These are phyloP conservation scores for Porpolomopsis calyptriformis DNA, from an alignment of 768 basidiomycete species.

Conservation along the genomic window DNA sequence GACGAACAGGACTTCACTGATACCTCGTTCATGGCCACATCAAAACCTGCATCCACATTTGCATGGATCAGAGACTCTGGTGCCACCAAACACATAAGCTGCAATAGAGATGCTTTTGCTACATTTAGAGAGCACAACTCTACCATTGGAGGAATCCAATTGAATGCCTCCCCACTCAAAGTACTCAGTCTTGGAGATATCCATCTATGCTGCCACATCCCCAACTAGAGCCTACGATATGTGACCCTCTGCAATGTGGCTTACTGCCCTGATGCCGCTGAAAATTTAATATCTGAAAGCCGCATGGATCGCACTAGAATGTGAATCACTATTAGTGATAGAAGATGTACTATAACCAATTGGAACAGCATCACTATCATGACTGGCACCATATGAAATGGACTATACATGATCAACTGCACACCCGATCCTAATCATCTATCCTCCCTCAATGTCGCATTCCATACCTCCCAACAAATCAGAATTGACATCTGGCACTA, in stretches of 20 bases:
- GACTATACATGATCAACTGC: neutral
- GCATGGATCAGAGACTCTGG: neutral
- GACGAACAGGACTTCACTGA: neutral
- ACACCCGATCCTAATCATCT: neutral
- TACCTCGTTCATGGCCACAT: neutral
- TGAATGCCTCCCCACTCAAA: neutral
- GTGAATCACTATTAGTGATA: neutral
- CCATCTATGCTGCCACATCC: neutral
- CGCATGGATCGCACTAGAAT: neutral
- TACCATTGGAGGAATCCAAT: conserved; percentile 1
- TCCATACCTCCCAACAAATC: neutral
- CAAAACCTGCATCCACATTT: neutral
- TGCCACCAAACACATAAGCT: neutral
- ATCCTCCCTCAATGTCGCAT: neutral
- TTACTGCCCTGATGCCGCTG: neutral
- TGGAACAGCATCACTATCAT: neutral
- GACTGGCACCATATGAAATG: neutral
- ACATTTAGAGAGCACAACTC: neutral
- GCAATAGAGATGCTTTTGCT: neutral
- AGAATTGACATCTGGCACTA: neutral
- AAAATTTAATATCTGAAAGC: neutral
- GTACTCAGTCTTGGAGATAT: neutral
- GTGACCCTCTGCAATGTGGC: neutral
- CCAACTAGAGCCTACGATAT: neutral
- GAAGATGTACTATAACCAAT: neutral